Percentiles rank a stretch among this genome's conserved stretches.
These are phyloP conservation scores for Plectosphaerella plurivora DNA, from an alignment of 2,329 filamentous ascomycete genomes.

Conservation along the genomic window DNA sequence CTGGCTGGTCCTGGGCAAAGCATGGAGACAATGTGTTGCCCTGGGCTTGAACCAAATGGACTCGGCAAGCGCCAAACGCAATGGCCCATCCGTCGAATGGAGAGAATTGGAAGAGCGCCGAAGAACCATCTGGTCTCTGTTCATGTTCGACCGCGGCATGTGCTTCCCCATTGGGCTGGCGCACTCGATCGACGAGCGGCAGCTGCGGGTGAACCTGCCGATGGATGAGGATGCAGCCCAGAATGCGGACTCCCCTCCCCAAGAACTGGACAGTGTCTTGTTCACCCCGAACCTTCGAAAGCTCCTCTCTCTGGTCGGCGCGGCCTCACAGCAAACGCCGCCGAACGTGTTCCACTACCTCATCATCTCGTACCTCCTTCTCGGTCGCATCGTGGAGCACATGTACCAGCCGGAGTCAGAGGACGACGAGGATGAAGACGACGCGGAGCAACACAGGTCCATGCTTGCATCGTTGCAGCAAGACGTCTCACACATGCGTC, in stretches of 20 bases:
- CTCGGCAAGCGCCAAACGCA: not conserved
- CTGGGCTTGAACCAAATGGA: slow-evolving; percentile 13
- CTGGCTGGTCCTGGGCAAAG: slow-evolving; percentile 15
- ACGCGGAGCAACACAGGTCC: too few species aligned
- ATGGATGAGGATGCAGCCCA: slow-evolving; percentile 16
- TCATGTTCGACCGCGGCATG: slow-evolving; percentile 17
- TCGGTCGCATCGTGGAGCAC: slow-evolving; percentile 15
- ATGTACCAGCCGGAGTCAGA: slow-evolving; percentile 9
- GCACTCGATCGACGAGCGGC: slow-evolving; percentile 18
- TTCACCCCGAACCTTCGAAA: slow-evolving; percentile 11
- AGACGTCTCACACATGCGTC: slow-evolving; percentile 13
- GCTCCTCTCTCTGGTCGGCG: slow-evolving; percentile 12
- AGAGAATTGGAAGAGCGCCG: slow-evolving; percentile 15
- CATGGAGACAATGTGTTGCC: slow-evolving; percentile 17
- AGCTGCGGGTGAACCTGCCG: slow-evolving; percentile 15
- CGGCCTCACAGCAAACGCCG: slow-evolving; percentile 4
- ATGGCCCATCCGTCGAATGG: slow-evolving; percentile 8
- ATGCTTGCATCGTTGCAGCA: slow-evolving; percentile 1
- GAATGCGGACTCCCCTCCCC: not conserved
- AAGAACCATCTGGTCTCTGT: slow-evolving; percentile 16
- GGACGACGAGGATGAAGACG: slow-evolving; percentile 3
- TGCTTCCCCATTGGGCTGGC: slow-evolving; percentile 17
- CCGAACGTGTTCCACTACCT: slow-evolving; percentile 14
- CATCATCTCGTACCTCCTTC: slow-evolving; percentile 14
- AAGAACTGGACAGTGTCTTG: not conserved